Base-by-base conservation (phyloP, 1,139 yeast species). In the Hyphopichia fennica region DNA sequence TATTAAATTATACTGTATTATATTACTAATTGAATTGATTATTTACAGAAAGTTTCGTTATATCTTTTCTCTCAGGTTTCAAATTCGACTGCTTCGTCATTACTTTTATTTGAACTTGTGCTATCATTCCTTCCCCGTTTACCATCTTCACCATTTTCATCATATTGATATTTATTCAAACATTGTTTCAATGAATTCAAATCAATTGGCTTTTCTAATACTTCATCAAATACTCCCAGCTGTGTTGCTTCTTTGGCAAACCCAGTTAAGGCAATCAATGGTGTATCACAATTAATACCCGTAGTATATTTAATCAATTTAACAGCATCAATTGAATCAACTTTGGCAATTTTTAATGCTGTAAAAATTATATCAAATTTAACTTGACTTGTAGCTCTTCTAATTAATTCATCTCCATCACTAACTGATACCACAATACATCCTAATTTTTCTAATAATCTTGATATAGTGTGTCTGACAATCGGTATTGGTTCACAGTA, bases 401-500 rank as follows among this genome's bases (percentile, higher is more conserved):
- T 75, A 13, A 90, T 79, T 42, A 90, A 72, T 49, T 89, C 96
- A 47, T 90, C 93, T 1, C 96, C 96, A 48, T 84, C 83, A 0
- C 82, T 71, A 6, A 87, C 87, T 1, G 89, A 72, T 7, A 88
- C 88, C 8, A 89, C 96, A 13, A 85, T 79, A 63, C 96, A 89
- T 0, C 95, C 96, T 28, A 85, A 62, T 42, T 77, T 73, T 46
- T 83, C 89, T 45, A 93, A 67, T 52, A 84, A 72, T 45, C 77
- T 79, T 38, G 82, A 78, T 34, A 85, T 76, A 11, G 87, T 76
- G 57, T 81, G 89, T 38, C 96, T 67, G 48, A 87, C 84, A 40
- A 85, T 85, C 0, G 96, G 93, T 46, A 87, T 87, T 3, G 95
- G 90, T 55, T 90, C 96, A 64, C 96, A 90, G 27, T 89, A 74